phyloP scores from a whole-genome alignment of 169 alveolate genomes.

The Eimeria acervulina region DNA sequence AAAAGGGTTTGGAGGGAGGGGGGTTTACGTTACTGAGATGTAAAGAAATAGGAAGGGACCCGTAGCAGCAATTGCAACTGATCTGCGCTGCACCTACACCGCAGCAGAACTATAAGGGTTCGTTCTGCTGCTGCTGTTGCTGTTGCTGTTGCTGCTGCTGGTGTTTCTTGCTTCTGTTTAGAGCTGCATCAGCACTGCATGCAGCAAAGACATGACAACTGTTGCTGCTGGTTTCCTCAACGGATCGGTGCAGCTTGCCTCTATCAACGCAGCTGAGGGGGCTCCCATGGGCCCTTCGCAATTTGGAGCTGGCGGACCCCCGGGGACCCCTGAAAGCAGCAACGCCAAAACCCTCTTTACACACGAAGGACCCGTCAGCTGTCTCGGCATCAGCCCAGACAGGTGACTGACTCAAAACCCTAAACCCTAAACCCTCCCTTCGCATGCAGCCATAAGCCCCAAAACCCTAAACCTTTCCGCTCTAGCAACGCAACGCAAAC shows the following conservation, averaged over 20 bases:
- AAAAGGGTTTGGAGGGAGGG: neutral
- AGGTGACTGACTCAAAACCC: neutral
- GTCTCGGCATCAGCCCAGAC: constrained; percentile 12
- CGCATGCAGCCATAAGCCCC: too few relatives aligned
- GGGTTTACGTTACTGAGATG: neutral
- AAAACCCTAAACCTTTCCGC: too few relatives aligned
- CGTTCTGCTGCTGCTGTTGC: neutral
- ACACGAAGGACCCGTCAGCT: constrained; percentile 25
- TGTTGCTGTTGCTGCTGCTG: neutral
- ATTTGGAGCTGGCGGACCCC: neutral
- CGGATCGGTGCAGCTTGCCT: neutral
- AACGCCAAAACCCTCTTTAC: neutral
- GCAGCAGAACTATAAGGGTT: too few relatives aligned
- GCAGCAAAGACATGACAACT: neutral
- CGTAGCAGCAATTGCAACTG: too few relatives aligned
- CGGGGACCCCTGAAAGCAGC: neutral
- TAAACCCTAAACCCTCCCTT: neutral
- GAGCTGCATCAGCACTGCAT: constrained; percentile 25
- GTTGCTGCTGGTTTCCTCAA: neutral
- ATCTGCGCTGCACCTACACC: too few relatives aligned
- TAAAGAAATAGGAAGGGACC: neutral
- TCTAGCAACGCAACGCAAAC: too few relatives aligned
- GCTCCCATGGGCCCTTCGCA: neutral
- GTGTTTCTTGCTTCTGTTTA: neutral
- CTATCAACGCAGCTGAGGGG: neutral